A percentile compares a stretch with the other conserved stretches of the same genome.
phyloP scores from a whole-genome alignment of 768 basidiomycete genomes.

The Bullera alba region DNA sequence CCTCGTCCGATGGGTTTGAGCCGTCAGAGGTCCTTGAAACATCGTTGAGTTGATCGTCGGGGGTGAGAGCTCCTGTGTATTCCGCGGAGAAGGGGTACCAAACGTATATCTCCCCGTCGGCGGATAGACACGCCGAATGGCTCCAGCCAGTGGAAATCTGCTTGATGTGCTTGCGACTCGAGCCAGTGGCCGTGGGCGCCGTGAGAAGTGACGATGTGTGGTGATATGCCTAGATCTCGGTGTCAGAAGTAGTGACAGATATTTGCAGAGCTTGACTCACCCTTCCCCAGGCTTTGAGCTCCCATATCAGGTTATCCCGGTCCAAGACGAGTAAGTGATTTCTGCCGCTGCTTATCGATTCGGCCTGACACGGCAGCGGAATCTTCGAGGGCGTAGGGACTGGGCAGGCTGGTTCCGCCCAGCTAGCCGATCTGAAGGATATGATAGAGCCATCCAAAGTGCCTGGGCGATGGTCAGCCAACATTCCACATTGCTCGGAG shows the following conservation, averaged over 20 bases:
- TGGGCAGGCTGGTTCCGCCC: too few species aligned
- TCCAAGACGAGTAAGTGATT: conserved; percentile 39
- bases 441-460: too few species aligned
- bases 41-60: too few species aligned
- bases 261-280: conserved; percentile 8
- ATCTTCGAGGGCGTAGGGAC: too few species aligned
- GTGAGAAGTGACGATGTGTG: conserved; percentile 31
- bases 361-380: conserved; percentile 31
- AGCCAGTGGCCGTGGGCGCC: conserved; percentile 17
- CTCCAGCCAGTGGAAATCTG: conserved; percentile 37
- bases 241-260: background rate
- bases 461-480: too few species aligned
- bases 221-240: conserved; percentile 27
- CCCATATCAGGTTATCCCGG: conserved; percentile 39
- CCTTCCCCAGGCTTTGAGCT: conserved; percentile 26
- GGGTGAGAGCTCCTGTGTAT: too few species aligned
- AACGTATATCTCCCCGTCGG: conserved; percentile 22
- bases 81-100: too few species aligned
- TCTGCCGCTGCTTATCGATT: conserved; percentile 24
- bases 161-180: conserved; percentile 16
- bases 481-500: too few species aligned
- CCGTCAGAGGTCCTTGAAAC: too few species aligned
- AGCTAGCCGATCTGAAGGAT: too few species aligned
- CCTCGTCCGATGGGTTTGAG: too few species aligned
- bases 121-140: conserved; percentile 33